Evolutionary conservation across 495 filamentous ascomycete genomes (phyloP), one percentile per base, ranked within the genome.

Genomic region (Physcia stellaris): DNA sequence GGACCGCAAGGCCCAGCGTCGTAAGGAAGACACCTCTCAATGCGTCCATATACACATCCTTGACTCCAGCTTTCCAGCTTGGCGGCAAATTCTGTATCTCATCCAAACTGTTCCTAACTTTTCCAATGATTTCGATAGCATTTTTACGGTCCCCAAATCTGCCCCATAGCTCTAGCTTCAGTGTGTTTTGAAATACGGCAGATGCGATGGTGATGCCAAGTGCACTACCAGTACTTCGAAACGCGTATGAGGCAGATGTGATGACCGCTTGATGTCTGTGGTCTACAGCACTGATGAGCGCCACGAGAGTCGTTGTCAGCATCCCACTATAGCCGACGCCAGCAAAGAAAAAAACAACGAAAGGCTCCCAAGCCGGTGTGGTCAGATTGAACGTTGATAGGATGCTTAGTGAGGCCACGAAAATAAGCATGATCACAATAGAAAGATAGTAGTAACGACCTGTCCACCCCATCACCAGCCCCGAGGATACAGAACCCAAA

Each of bases 21-120:
- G 77, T 73, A 26, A 80, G 50, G 61, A 87, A 94, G 0, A 92
- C 83, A 4, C 75, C 77, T 31, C 73, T 68, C 34, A 94, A 63
- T 3, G 83, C 80, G 37, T 72, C 70, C 67, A 86, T 82, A 50
- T 87, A 90, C 2, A 76, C 72, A 24, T 71, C 70, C 36, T 80
- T 58, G 0, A 86, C 83, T 0, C 73, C 74, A 0, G 69, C 63
- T n/a, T 68, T 63, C 80, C 80, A 92, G 4, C 72, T 79, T 0
- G 58, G 47, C 0, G 83, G 82, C 18, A 94, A 57, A 40, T 73
- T 70, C 27, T 67, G 61, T 32, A 94, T 63, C 51, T 86, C 83
- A 20, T 80, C 74, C 19, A 93, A 58, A 49, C 71, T 80, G 41
- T 90, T 76, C 15, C 80, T 70, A 29, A 95, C 72, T 9, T 68